A percentile compares a stretch with the other conserved stretches of the same genome.
Conservation (phyloP, 2,329 filamentous ascomycete genomes). For the Pseudogymnoascus pannorum region DNA sequence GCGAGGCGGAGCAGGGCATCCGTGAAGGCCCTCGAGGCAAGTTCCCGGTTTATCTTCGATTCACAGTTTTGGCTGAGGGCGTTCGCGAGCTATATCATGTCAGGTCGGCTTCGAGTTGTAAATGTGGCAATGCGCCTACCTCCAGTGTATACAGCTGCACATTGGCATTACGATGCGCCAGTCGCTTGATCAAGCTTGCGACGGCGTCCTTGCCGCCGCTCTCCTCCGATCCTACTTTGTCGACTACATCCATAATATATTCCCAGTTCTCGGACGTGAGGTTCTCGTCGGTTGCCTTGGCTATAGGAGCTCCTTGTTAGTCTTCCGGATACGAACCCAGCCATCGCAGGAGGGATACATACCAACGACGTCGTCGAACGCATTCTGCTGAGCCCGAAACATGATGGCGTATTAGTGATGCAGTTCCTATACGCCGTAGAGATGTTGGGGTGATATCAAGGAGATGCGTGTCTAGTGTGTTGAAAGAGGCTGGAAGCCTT, state of each 20-base stretch:
- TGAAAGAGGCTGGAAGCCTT: constrained; percentile 11
- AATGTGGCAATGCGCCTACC: constrained; percentile 29
- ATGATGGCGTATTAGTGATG: constrained; percentile 29
- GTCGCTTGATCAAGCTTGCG: constrained; percentile 63
- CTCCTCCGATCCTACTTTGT: constrained; percentile 33
- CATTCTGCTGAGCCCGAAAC: constrained; percentile 58
- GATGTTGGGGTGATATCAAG: constrained; percentile 4
- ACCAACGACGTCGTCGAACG: constrained; percentile 65
- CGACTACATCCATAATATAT: constrained; percentile 40
- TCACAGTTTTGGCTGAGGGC: constrained; percentile 67
- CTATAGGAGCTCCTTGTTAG: constrained; percentile 32
- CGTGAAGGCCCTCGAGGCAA: constrained; percentile 70
- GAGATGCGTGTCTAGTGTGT: not conserved
- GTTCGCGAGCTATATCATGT: constrained; percentile 52
- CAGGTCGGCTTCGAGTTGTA: not conserved
- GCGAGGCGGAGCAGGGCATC: constrained; percentile 87
- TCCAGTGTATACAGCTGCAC: constrained; percentile 72
- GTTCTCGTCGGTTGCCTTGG: constrained; percentile 94
- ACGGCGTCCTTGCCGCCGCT: constrained; percentile 58
- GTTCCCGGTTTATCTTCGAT: constrained; percentile 59
- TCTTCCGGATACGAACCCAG: not conserved
- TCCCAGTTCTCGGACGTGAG: constrained; percentile 69
- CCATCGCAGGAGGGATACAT: constrained; percentile 28
- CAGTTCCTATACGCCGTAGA: not conserved
- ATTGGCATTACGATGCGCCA: constrained; percentile 69